Percentiles rank a stretch among this genome's conserved stretches.
phyloP scores from a whole-genome alignment of 129 eudicot genomes.

The Kitagawia praeruptora region DNA sequence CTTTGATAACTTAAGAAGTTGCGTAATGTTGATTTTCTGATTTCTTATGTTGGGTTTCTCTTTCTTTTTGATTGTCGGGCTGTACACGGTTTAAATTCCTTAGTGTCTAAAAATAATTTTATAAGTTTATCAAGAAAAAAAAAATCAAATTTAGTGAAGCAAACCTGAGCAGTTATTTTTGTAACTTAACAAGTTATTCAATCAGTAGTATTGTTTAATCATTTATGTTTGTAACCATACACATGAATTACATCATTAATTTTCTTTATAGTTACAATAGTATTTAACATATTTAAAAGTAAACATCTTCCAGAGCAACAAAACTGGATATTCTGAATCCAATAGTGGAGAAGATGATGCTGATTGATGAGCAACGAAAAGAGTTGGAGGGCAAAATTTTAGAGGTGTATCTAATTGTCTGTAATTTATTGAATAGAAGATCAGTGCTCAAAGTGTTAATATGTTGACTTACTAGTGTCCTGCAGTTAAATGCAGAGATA shows the following conservation, averaged over 20 bases:
- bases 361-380: slow-evolving; percentile 40
- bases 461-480: neutral
- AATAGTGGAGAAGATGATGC: slow-evolving; percentile 35
- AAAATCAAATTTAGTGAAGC: neutral
- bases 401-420: slow-evolving; percentile 35
- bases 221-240: neutral
- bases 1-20: too few species aligned
- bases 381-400: slow-evolving; percentile 36
- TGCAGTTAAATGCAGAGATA: slow-evolving; percentile 57
- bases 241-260: neutral
- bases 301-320: slow-evolving; percentile 30
- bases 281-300: neutral
- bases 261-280: slow-evolving; percentile 2
- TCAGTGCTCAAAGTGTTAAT: neutral
- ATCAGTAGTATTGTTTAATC: neutral
- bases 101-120: neutral
- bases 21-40: neutral
- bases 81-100: neutral
- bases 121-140: neutral
- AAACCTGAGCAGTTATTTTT: neutral
- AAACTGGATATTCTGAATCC: slow-evolving; percentile 39
- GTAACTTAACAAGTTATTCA: neutral
- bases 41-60: neutral
- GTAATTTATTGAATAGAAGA: slow-evolving; percentile 3
- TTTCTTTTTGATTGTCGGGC: neutral